Percentiles rank a stretch among this genome's conserved stretches.
phyloP scores from a whole-genome alignment of 768 basidiomycete species.

The Suillus variegatus region DNA sequence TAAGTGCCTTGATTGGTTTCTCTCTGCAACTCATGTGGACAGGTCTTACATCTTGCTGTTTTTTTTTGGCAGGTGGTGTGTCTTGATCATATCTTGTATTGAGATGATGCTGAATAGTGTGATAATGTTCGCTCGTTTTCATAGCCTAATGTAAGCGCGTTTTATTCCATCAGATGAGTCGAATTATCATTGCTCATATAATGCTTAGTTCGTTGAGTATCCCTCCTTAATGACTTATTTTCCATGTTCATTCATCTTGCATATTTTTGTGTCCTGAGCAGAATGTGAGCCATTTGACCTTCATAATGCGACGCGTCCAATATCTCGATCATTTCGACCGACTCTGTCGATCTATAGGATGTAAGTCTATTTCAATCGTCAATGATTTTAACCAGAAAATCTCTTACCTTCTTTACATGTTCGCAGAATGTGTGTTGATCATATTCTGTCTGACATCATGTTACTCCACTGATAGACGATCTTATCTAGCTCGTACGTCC shows the following conservation, averaged over 20 bases:
- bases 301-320: neutral
- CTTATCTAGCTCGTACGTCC: neutral
- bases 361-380: neutral
- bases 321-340: neutral
- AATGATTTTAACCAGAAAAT: neutral
- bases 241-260: neutral
- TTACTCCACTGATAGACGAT: neutral
- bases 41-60: neutral
- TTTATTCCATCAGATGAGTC: neutral
- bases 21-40: neutral
- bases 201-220: neutral
- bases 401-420: neutral
- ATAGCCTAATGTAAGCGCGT: neutral
- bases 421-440: neutral
- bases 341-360: neutral
- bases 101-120: neutral
- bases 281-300: neutral
- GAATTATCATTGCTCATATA: neutral
- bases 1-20: too few relatives aligned
- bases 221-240: neutral
- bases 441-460: neutral
- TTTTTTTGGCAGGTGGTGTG: neutral
- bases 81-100: neutral
- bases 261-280: neutral
- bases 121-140: neutral